Evolutionary conservation across 208 protist genomes (phyloP).

Genomic region (Phytomonas francai): DNA sequence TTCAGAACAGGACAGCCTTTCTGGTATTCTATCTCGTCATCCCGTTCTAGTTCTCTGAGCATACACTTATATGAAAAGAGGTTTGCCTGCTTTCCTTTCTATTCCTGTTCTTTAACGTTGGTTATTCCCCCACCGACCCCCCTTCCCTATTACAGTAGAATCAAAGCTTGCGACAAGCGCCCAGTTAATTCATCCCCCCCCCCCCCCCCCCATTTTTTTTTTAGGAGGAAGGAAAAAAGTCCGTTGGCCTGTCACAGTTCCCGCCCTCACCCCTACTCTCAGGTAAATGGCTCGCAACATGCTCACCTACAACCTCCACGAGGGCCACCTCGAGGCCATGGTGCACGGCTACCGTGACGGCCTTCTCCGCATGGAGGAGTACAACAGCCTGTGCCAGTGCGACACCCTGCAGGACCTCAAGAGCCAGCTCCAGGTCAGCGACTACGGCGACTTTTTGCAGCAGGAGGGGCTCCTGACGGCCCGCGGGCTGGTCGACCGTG

Average conservation of each 20-base stretch:
- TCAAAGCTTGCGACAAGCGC: not conserved
- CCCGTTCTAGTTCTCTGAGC: not conserved
- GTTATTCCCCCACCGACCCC: not conserved
- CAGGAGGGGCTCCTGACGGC: conserved; percentile 91
- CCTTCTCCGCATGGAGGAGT: conserved; percentile 93
- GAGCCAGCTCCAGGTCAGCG: conserved; percentile 94
- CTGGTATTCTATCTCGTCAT: not conserved
- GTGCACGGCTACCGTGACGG: conserved; percentile 87
- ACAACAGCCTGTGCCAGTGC: conserved; percentile 97
- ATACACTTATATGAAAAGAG: not conserved
- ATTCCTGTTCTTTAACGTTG: not conserved
- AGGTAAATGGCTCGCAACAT: conserved; percentile 52
- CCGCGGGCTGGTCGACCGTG: conserved; percentile 85
- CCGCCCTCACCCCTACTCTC: not conserved
- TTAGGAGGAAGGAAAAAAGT: not conserved
- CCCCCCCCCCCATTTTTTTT: not conserved
- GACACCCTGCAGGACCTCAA: conserved; percentile 98
- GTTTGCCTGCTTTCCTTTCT: not conserved
- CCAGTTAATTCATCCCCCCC: not conserved
- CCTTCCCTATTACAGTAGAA: not conserved
- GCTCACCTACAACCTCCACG: conserved; percentile 79
- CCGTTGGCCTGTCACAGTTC: not conserved
- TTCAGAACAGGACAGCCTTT: not conserved
- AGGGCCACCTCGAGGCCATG: conserved; percentile 85
- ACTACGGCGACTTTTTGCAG: conserved; percentile 97